phyloP scores from a whole-genome alignment of 2,329 filamentous ascomycete genomes.

The Hypoxylon sp. region DNA sequence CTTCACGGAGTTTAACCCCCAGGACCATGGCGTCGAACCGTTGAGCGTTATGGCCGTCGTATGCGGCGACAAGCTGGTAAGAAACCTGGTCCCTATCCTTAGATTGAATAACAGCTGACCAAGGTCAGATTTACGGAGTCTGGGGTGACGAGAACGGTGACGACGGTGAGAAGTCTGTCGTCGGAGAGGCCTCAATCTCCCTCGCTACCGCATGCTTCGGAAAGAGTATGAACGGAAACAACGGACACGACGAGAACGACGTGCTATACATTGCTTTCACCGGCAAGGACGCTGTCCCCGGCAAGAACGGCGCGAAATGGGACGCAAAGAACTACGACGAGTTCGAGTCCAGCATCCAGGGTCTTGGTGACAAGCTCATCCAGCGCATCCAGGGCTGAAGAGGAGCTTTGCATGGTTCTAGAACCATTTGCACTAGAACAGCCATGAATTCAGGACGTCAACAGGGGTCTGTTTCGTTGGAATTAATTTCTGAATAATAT shows the following conservation, averaged over 20 bases:
- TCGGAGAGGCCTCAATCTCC: conserved; percentile 71
- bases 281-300: conserved; percentile 70
- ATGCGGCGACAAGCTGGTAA: conserved; percentile 62
- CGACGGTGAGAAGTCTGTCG: conserved; percentile 61
- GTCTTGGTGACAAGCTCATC: conserved; percentile 68
- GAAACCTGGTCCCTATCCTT: background rate
- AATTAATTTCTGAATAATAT: conserved; percentile 9
- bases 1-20: conserved; percentile 57
- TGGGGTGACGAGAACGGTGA: conserved; percentile 75
- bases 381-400: conserved; percentile 51
- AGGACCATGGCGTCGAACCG: conserved; percentile 59
- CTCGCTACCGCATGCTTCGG: conserved; percentile 72
- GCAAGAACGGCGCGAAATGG: conserved; percentile 68
- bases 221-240: conserved; percentile 66
- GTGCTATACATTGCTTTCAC: conserved; percentile 74
- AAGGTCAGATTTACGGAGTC: conserved; percentile 67
- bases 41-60: conserved; percentile 67
- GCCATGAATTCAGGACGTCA: background rate
- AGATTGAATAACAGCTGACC: conserved; percentile 13
- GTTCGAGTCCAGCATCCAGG: conserved; percentile 68
- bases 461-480: background rate
- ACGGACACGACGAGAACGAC: conserved; percentile 69
- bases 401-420: background rate
- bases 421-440: background rate
- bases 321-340: conserved; percentile 61